A percentile compares a stretch with the other conserved stretches of the same genome.
phyloP scores from a whole-genome alignment of 108 stramenopile species.

The Cyclostephanos tholiformis region DNA sequence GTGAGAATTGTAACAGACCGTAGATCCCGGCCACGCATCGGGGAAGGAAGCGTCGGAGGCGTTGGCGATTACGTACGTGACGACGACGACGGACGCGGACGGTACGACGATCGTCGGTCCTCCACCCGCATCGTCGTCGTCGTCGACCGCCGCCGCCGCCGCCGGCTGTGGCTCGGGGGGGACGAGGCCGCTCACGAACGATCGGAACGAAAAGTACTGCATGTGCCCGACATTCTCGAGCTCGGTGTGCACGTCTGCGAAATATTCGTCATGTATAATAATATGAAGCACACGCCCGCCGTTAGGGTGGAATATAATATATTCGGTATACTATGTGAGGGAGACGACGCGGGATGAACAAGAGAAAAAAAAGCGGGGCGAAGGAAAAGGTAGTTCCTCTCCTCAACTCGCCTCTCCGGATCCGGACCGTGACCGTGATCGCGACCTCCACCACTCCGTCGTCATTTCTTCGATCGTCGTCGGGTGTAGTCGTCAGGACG shows the following conservation, averaged over 20 bases:
- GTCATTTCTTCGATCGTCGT: conserved; percentile 4
- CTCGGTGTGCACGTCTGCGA: conserved; percentile 67
- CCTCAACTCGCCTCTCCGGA: conserved; percentile 9
- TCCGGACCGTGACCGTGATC: conserved; percentile 20
- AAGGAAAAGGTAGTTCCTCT: neutral
- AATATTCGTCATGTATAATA: neutral
- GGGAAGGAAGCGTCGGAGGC: conserved; percentile 67
- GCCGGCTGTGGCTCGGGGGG: neutral
- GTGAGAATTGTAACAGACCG: conserved; percentile 58
- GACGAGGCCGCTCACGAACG: conserved; percentile 35
- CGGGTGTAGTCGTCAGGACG: neutral
- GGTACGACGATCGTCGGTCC: conserved; percentile 1
- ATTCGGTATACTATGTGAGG: neutral
- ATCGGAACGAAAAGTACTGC: conserved; percentile 80
- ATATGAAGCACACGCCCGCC: too few relatives aligned
- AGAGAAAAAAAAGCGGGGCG: neutral
- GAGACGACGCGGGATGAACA: neutral
- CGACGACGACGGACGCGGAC: conserved; percentile 3
- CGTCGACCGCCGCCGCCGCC: neutral
- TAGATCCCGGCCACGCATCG: conserved; percentile 70
- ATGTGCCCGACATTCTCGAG: conserved; percentile 71
- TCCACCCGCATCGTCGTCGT: conserved; percentile 13
- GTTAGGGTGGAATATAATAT: too few relatives aligned
- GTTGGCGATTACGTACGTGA: conserved; percentile 72
- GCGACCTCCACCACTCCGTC: conserved; percentile 42